These are phyloP conservation scores for Xerocomellus intermedius DNA, from an alignment of 768 basidiomycete genomes.

Conservation along the genomic window DNA sequence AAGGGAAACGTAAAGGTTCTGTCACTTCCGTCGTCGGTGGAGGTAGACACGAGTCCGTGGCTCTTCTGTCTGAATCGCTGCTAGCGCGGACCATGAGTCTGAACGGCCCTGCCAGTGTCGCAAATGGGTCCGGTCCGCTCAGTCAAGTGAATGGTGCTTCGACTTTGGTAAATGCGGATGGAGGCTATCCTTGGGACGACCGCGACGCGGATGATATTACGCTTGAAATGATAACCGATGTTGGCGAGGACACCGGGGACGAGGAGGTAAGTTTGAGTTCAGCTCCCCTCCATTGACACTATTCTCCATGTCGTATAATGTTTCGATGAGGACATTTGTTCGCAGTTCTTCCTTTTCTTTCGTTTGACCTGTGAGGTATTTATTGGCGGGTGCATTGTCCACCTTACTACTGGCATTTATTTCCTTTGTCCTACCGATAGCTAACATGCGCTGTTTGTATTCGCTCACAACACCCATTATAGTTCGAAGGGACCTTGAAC, in stretches of 20 bases:
- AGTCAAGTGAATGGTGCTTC: slow-evolving; percentile 25
- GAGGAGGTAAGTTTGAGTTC: slow-evolving; percentile 54
- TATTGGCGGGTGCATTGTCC: neutral
- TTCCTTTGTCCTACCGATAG: neutral
- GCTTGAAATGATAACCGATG: slow-evolving; percentile 66
- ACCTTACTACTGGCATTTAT: neutral
- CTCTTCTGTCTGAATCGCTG: slow-evolving; percentile 19
- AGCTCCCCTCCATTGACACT: neutral
- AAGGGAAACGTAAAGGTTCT: slow-evolving; percentile 21
- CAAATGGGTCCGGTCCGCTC: slow-evolving; percentile 16
- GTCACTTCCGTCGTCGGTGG: slow-evolving; percentile 17
- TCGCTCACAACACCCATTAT: slow-evolving; percentile 2
- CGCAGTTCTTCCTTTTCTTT: neutral
- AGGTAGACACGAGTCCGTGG: slow-evolving; percentile 15
- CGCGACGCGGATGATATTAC: slow-evolving; percentile 60
- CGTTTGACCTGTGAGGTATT: neutral
- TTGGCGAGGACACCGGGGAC: slow-evolving; percentile 59
- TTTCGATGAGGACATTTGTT: neutral
- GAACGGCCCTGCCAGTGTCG: slow-evolving; percentile 20
- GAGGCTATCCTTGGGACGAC: slow-evolving; percentile 28
- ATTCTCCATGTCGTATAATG: neutral
- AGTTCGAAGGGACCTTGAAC: slow-evolving; percentile 48
- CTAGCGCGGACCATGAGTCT: slow-evolving; percentile 7
- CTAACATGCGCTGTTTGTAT: neutral
- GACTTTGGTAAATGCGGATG: slow-evolving; percentile 20